Evolutionary conservation across 2,329 filamentous ascomycete species (phyloP).

Genomic region (Arthrocladium fulminans): DNA sequence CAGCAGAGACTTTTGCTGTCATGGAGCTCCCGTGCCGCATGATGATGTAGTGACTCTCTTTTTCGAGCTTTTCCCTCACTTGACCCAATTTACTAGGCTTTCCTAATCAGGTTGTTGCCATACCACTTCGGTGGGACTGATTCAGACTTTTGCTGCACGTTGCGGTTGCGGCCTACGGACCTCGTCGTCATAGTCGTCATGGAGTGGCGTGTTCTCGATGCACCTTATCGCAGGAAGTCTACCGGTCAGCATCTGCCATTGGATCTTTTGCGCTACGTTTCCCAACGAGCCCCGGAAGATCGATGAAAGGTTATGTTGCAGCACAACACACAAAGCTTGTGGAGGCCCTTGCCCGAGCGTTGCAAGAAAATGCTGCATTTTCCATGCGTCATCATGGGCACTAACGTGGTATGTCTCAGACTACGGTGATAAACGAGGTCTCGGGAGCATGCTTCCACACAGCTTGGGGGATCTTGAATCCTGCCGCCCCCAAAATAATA

Average conservation of each 20-base stretch:
- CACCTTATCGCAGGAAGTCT: no score
- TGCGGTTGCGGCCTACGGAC: neutral
- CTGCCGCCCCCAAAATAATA: neutral
- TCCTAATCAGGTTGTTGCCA: constrained; percentile 4
- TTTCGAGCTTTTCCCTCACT: no score
- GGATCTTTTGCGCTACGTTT: no score
- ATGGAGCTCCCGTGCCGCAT: neutral
- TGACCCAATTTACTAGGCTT: neutral
- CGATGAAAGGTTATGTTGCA: neutral
- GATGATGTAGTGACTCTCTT: neutral
- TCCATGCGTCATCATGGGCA: neutral
- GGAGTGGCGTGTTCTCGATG: neutral
- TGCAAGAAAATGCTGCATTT: neutral
- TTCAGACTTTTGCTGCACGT: neutral
- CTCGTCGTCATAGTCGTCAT: neutral
- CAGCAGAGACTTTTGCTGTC: neutral
- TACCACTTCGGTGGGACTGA: neutral
- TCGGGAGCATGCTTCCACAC: neutral
- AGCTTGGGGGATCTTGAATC: neutral
- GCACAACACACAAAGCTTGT: neutral
- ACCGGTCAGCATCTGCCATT: no score
- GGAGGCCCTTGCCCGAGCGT: neutral
- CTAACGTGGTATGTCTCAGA: constrained; percentile 7
- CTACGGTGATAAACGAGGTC: neutral
- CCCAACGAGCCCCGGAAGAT: no score